Percentiles rank a stretch among this genome's conserved stretches.
These are phyloP conservation scores for Fraxinus quadrangulata DNA, from an alignment of 257 asterid genomes.

Conservation along the genomic window DNA sequence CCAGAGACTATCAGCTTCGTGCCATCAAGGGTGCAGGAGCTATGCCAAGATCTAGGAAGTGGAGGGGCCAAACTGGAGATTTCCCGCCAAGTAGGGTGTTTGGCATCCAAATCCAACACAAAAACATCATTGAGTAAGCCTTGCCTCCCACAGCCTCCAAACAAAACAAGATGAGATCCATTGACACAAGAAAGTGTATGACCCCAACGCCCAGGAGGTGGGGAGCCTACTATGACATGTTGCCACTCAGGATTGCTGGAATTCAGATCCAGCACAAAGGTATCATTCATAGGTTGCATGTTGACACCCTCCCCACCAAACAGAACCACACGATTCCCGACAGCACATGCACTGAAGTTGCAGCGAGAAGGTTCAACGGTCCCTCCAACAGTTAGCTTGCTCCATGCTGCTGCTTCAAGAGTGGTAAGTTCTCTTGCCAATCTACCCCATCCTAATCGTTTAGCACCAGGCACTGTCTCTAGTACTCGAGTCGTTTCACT, in stretches of 20 bases:
- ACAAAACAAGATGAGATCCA: conserved; percentile 24
- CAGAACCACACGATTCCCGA: conserved; percentile 24
- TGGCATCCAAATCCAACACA: conserved; percentile 22
- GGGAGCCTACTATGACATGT: conserved; percentile 18
- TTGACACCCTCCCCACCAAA: conserved; percentile 26
- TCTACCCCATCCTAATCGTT: conserved; percentile 22
- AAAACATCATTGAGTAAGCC: conserved; percentile 26
- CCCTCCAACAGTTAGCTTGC: conserved; percentile 25
- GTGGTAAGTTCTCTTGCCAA: conserved; percentile 27
- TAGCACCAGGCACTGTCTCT: conserved; percentile 12
- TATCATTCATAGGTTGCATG: conserved; percentile 27
- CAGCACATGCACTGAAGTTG: conserved; percentile 28
- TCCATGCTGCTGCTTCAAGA: conserved; percentile 19
- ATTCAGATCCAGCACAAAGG: conserved; percentile 23
- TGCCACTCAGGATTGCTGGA: conserved; percentile 24
- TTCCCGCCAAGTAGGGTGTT: conserved; percentile 21
- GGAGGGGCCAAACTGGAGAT: conserved; percentile 24
- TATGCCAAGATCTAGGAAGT: conserved; percentile 26
- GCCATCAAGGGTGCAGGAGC: conserved; percentile 25
- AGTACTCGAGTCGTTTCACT: conserved; percentile 13
- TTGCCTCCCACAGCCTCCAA: conserved; percentile 25
- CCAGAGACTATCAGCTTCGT: conserved; percentile 22
- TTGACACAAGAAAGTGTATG: conserved; percentile 24
- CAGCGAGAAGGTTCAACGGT: conserved; percentile 22
- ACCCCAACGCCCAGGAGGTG: conserved; percentile 23